phyloP scores from a whole-genome alignment of 2,329 filamentous ascomycete species.

The Fusarium floridanum region DNA sequence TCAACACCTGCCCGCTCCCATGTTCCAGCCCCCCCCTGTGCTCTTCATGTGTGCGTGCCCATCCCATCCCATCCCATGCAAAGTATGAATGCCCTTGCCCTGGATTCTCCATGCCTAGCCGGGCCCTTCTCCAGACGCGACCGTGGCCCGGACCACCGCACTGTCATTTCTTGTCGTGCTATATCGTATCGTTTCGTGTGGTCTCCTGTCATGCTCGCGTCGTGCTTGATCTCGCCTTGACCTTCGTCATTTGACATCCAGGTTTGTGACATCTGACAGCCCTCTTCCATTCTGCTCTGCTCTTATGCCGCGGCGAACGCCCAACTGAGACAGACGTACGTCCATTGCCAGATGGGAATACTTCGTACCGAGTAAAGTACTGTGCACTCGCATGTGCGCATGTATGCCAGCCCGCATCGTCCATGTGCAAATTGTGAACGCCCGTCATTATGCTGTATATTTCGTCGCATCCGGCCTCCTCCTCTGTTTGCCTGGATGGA shows the following conservation, averaged over 20 bases:
- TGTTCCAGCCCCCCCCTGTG: slow-evolving; percentile 24
- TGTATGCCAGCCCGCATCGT: background rate
- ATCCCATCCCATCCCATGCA: slow-evolving; percentile 12
- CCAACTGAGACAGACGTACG: slow-evolving; percentile 37
- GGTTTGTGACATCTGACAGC: slow-evolving; percentile 34
- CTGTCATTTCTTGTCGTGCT: slow-evolving; percentile 21
- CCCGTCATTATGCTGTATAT: slow-evolving; percentile 26
- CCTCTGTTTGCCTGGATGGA: slow-evolving; percentile 24
- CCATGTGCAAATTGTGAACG: slow-evolving; percentile 24
- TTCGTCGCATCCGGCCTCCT: slow-evolving; percentile 32
- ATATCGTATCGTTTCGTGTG: slow-evolving; percentile 29
- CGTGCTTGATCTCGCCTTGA: slow-evolving; percentile 20
- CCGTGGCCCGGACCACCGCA: slow-evolving; percentile 29
- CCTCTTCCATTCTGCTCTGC: slow-evolving; percentile 13
- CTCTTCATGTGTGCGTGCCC: slow-evolving; percentile 11
- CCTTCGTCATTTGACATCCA: slow-evolving; percentile 22
- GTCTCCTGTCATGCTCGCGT: slow-evolving; percentile 14
- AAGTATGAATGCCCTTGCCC: slow-evolving; percentile 11
- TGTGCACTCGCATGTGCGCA: slow-evolving; percentile 1
- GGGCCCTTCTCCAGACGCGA: slow-evolving; percentile 36
- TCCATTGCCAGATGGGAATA: slow-evolving; percentile 8
- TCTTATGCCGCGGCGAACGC: slow-evolving; percentile 28
- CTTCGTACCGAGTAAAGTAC: background rate
- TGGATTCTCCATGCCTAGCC: slow-evolving; percentile 23
- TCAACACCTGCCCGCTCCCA: slow-evolving; percentile 24